Percentiles rank a stretch among this genome's conserved stretches.
These are phyloP conservation scores for Cryptococcus sp. DNA, from an alignment of 1,284 basidiomycete species.

Conservation along the genomic window DNA sequence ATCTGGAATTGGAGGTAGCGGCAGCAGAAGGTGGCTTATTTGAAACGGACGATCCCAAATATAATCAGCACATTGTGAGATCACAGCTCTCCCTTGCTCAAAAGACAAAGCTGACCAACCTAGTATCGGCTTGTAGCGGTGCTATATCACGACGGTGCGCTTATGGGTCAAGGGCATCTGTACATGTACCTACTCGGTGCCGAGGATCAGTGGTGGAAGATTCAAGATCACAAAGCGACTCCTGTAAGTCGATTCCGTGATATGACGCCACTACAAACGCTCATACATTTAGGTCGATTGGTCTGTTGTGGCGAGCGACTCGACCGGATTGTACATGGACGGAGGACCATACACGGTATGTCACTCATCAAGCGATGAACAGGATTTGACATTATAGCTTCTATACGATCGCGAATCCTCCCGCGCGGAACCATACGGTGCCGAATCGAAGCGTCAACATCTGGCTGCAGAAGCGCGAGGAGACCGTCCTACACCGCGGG, in stretches of 20 bases:
- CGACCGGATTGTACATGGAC: constrained; percentile 39
- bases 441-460: too few species aligned
- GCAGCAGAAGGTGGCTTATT: constrained; percentile 20
- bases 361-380: constrained; percentile 3
- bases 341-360: constrained; percentile 39
- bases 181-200: constrained; percentile 31
- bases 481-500: too few species aligned
- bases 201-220: constrained; percentile 35
- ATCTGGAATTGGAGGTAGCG: constrained; percentile 21
- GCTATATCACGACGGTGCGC: constrained; percentile 38
- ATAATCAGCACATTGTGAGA: constrained; percentile 27
- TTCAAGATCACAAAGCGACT: constrained; percentile 28
- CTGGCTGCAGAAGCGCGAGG: too few species aligned
- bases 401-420: not conserved
- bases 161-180: constrained; percentile 30
- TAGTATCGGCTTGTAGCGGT: constrained; percentile 33
- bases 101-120: not conserved
- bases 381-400: too few species aligned
- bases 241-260: constrained; percentile 16
- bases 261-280: not conserved
- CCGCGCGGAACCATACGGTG: not conserved
- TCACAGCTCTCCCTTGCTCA: not conserved
- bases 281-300: constrained; percentile 21
- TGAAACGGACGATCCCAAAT: constrained; percentile 30
- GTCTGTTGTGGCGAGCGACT: constrained; percentile 25